Evolutionary conservation across 164 flowering plant genomes (phyloP).

Genomic region (Platanus orientalis): DNA sequence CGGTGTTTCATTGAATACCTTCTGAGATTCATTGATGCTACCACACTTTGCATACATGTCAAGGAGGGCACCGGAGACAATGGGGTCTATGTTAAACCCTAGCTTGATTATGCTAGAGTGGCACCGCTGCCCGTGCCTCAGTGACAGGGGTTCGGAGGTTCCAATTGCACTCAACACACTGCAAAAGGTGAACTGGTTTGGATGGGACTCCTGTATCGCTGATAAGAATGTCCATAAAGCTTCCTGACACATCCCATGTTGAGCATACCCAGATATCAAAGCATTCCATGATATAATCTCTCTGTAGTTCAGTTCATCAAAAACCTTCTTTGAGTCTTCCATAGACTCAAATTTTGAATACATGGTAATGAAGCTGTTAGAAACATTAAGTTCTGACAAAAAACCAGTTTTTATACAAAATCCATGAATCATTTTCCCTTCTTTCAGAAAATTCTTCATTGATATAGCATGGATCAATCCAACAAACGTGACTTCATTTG

Average conservation of each 20-base stretch:
- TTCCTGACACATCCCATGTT: slow-evolving; percentile 57
- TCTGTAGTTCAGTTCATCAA: slow-evolving; percentile 50
- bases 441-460: slow-evolving; percentile 26
- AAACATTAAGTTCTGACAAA: slow-evolving; percentile 45
- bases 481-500: slow-evolving; percentile 89
- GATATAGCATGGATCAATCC: slow-evolving; percentile 62
- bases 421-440: slow-evolving; percentile 69
- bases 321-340: slow-evolving; percentile 49
- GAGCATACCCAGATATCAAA: slow-evolving; percentile 73
- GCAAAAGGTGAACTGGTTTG: slow-evolving; percentile 71
- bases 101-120: slow-evolving; percentile 60
- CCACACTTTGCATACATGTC: slow-evolving; percentile 98
- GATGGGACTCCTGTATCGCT: slow-evolving; percentile 38
- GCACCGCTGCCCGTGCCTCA: slow-evolving; percentile 62
- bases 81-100: slow-evolving; percentile 48
- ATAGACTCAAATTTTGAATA: slow-evolving; percentile 63
- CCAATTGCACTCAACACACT: slow-evolving; percentile 71
- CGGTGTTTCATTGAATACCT: slow-evolving; percentile 47
- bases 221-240: slow-evolving; percentile 48
- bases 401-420: slow-evolving; percentile 50
- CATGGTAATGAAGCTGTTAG: slow-evolving; percentile 79
- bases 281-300: slow-evolving; percentile 85
- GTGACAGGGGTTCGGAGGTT: slow-evolving; percentile 56
- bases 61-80: slow-evolving; percentile 68
- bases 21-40: slow-evolving; percentile 53